Conservation (phyloP, 257 asterid genomes). For the Eustoma russellianum region DNA sequence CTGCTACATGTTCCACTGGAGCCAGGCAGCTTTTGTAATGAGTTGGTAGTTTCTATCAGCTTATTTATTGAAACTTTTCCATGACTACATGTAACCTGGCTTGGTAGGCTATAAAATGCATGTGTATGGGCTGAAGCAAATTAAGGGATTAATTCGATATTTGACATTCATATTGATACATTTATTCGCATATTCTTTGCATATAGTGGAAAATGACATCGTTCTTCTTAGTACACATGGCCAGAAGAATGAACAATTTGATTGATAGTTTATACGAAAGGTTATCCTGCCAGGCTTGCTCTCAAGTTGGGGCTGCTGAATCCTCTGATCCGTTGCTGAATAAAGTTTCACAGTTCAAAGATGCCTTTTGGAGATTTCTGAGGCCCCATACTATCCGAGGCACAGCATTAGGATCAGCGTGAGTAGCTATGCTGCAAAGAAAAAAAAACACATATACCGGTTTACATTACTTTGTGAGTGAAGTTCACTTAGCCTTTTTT, state of each 20-base stretch:
- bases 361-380: constrained; percentile 95
- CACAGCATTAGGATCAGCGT: constrained; percentile 86
- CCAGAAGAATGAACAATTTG: not conserved
- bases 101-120: too few species aligned
- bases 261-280: constrained; percentile 27
- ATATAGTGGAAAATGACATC: not conserved
- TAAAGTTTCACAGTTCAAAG: constrained; percentile 54
- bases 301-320: constrained; percentile 77
- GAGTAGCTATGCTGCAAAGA: constrained; percentile 17
- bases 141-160: too few species aligned
- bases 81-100: too few species aligned
- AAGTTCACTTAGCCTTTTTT: constrained; percentile 8
- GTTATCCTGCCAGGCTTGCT: constrained; percentile 60
- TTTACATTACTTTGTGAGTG: not conserved
- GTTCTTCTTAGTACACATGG: not conserved
- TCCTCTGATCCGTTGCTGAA: constrained; percentile 42
- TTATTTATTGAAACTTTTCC: too few species aligned
- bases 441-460: too few species aligned
- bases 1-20: too few species aligned
- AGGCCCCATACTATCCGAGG: constrained; percentile 99
- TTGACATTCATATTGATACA: too few species aligned
- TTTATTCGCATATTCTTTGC: not conserved
- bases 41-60: too few species aligned
- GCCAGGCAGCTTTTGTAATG: too few species aligned
- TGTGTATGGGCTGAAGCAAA: too few species aligned